A percentile compares a stretch with the other conserved stretches of the same genome.
Evolutionary conservation across 495 filamentous ascomycete species (phyloP).

Genomic region (Penicillium daleae): DNA sequence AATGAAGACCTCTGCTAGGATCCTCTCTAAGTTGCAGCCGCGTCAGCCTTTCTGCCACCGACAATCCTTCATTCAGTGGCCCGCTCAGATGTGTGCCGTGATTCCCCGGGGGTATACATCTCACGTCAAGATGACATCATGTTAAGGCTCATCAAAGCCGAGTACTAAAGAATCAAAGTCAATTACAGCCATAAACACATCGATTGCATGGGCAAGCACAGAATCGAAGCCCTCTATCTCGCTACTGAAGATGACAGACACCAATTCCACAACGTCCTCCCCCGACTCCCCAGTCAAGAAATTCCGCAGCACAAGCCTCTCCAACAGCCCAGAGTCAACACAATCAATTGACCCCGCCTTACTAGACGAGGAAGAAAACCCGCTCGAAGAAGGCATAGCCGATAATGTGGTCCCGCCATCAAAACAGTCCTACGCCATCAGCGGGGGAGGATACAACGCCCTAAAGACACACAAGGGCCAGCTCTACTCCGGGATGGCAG

Average conservation of each 20-base stretch:
- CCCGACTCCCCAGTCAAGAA: neutral
- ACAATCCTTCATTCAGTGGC: too few relatives aligned
- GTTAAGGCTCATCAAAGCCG: neutral
- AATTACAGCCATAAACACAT: neutral
- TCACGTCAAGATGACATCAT: slow-evolving; percentile 6
- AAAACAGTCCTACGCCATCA: slow-evolving; percentile 3
- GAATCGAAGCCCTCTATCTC: neutral
- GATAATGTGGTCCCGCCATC: slow-evolving; percentile 11
- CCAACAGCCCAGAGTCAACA: neutral
- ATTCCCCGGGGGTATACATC: neutral
- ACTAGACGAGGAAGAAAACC: slow-evolving; percentile 20
- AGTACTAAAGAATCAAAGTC: neutral
- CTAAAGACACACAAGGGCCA: slow-evolving; percentile 36
- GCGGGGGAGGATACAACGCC: slow-evolving; percentile 31
- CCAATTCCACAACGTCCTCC: neutral
- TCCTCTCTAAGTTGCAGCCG: too few relatives aligned
- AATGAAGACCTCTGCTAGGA: too few relatives aligned
- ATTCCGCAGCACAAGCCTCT: neutral
- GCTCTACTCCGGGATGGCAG: slow-evolving; percentile 39
- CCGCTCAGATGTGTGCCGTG: neutral
- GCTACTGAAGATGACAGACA: neutral
- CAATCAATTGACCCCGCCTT: slow-evolving; percentile 7
- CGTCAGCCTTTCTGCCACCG: too few relatives aligned
- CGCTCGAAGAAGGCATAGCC: slow-evolving; percentile 11
- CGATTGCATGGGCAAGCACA: neutral